A percentile compares a stretch with the other conserved stretches of the same genome.
Conservation (phyloP, 2,329 filamentous ascomycete species). For the Pseudogymnoascus sp. region DNA sequence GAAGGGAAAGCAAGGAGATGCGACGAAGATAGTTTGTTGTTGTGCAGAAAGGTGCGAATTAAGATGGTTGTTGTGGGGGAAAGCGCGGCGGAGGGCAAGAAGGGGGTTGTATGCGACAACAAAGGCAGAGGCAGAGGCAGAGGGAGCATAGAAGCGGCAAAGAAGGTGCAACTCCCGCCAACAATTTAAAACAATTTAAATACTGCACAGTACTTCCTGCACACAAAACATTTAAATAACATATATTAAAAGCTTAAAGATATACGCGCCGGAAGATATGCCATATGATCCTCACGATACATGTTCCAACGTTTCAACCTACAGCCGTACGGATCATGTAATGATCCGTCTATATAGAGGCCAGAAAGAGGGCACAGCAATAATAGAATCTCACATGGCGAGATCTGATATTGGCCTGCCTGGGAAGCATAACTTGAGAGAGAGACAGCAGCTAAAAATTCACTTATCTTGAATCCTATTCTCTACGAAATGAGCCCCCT, state of each 20-base stretch:
- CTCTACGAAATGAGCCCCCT: neutral
- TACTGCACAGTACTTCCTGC: neutral
- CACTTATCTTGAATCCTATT: neutral
- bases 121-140: neutral
- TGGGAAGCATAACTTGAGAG: neutral
- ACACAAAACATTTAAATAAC: neutral
- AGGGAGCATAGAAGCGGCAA: neutral
- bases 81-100: neutral
- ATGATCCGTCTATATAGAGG: too few species aligned
- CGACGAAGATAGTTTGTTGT: neutral
- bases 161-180: neutral
- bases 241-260: neutral
- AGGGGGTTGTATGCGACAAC: neutral
- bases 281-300: neutral
- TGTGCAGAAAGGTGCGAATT: neutral
- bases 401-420: neutral
- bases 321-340: neutral
- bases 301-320: neutral
- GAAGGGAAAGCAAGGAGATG: neutral
- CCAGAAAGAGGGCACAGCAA: neutral
- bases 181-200: neutral
- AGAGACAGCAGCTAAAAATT: neutral
- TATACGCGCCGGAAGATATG: neutral
- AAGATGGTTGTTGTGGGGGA: neutral
- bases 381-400: neutral